Evolutionary conservation across 2,329 filamentous ascomycete genomes (phyloP), one percentile per base, ranked within the genome.

Genomic region (Aschersonia sp.): DNA sequence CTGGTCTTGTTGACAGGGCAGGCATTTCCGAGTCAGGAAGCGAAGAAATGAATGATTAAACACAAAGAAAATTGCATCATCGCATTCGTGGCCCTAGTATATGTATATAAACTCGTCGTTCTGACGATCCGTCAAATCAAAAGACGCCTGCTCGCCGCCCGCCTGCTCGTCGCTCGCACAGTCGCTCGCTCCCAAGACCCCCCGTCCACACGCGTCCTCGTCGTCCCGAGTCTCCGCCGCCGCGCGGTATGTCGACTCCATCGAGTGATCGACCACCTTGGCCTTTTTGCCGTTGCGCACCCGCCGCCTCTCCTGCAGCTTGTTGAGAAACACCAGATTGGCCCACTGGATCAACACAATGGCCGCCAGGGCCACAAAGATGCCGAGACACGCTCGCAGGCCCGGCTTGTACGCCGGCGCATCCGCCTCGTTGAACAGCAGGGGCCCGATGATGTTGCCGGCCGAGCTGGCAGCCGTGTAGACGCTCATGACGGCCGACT

Each of bases 71-170:
- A 30, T n/a, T 3, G 2, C 10, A 43, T 9, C 8, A 10, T 30
- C 42, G 30, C 11, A 42, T 12, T 11, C 40, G 14, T 42, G 7
- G 9, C 10, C n/a, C 14, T n/a, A 42, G 54, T 79, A 79, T 44
- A 79, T 70, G 60, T 78, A 82, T 12, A 81, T 70, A 62, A 84
- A 84, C 55, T 84, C 79, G 49, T 85, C 78, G 54, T 84, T 85
- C 63, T 79, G 65, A 22, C 72, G 62, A 59, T 85, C 81, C 1
- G 80, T 82, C 53, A 82, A 54, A 61, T 85, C 81, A 52, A 74
- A 58, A 45, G 76, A 73, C 0, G 71, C 73, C 44, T 73, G 68
- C 12, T 72, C 67, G 5, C 75, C 74, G 22, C 74, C 49, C 22
- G 22, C 22, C 1, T 51, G 55, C 5, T 44, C 51, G 35, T 47